A percentile compares a stretch with the other conserved stretches of the same genome.
Conservation (phyloP, 2,329 filamentous ascomycete genomes). For the Phialemoniopsis sp. region DNA sequence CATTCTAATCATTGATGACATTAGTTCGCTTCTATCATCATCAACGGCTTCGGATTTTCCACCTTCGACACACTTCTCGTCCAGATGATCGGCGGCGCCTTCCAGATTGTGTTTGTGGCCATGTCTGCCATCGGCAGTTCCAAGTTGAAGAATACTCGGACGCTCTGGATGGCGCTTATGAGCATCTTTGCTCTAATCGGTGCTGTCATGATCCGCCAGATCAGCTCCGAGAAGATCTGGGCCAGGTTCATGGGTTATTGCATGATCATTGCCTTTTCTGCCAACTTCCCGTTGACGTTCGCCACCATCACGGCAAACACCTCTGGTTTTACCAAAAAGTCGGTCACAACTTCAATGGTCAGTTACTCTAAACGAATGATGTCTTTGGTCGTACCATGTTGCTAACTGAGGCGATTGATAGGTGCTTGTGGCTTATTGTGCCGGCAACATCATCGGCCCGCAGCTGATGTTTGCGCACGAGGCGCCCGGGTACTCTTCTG, state of each 20-base stretch:
- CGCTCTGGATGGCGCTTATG: constrained; percentile 27
- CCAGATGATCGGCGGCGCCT: constrained; percentile 17
- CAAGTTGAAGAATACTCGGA: constrained; percentile 12
- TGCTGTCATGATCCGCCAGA: constrained; percentile 8
- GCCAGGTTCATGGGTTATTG: no score
- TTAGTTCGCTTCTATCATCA: no score
- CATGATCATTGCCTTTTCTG: constrained; percentile 13
- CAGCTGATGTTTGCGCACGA: constrained; percentile 57
- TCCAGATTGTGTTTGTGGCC: no score
- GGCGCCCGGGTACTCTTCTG: constrained; percentile 55
- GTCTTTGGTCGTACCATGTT: no score
- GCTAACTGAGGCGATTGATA: no score
- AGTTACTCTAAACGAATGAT: no score
- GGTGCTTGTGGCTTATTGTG: constrained; percentile 54
- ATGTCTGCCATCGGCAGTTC: constrained; percentile 17
- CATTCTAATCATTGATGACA: no score
- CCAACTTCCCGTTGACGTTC: constrained; percentile 43
- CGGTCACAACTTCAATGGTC: no score
- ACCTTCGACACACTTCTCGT: constrained; percentile 34
- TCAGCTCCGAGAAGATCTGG: constrained; percentile 14
- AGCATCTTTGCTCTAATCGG: constrained; percentile 23
- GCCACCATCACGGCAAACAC: no score
- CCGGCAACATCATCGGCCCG: constrained; percentile 56
- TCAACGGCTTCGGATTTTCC: constrained; percentile 46
- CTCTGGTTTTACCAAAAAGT: no score